Conservation (phyloP, 129 eudicot species). For the Flaveria brownii region DNA sequence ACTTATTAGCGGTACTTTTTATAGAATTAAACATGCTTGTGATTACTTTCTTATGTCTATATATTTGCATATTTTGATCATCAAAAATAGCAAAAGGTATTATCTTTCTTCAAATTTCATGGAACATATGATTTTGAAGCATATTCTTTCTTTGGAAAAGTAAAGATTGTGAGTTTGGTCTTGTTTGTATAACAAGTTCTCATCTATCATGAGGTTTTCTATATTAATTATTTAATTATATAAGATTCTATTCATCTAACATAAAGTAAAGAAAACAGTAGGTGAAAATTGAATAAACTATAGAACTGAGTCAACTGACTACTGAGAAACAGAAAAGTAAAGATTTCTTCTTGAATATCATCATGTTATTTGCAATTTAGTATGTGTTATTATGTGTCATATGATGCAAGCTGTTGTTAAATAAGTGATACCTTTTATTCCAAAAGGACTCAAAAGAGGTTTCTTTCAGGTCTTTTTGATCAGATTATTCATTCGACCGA, state of each 20-base stretch:
- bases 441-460: slow-evolving; percentile 12
- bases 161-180: neutral
- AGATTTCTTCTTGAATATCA: neutral
- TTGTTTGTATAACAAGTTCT: neutral
- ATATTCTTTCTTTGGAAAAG: neutral
- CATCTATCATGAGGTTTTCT: neutral
- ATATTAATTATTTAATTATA: neutral
- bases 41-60: neutral
- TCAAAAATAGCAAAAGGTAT: neutral
- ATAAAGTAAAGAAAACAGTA: neutral
- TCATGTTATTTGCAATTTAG: neutral
- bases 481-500: slow-evolving; percentile 90
- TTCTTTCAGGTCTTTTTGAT: slow-evolving; percentile 86
- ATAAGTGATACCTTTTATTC: neutral
- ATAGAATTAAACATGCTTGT: neutral
- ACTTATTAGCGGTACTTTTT: neutral
- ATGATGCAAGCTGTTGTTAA: neutral
- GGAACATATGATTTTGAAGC: neutral
- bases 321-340: neutral
- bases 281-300: neutral
- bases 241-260: neutral
- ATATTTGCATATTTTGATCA: neutral
- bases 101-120: neutral
- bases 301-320: neutral
- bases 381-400: neutral